Evolutionary conservation across 2,329 filamentous ascomycete species (phyloP).

Genomic region (Chaetomium strumarium): DNA sequence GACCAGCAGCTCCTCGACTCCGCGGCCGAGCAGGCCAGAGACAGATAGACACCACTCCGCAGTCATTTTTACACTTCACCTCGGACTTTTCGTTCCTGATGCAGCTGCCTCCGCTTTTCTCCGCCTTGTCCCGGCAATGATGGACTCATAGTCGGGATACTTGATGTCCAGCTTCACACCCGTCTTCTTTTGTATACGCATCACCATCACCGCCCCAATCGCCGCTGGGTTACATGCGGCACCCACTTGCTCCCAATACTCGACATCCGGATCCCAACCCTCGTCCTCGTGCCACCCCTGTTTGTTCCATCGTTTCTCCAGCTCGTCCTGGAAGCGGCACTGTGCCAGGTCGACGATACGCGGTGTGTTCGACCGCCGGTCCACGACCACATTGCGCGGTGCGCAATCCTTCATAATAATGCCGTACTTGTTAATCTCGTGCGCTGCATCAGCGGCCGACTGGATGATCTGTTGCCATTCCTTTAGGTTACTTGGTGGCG

Average conservation of each 20-base stretch:
- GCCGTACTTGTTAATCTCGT: constrained; percentile 6
- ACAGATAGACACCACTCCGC: no score
- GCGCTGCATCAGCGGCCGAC: constrained; percentile 1
- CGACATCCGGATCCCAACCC: constrained; percentile 9
- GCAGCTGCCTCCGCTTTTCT: constrained; percentile 1
- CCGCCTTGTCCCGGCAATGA: not conserved
- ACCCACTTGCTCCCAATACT: constrained; percentile 7
- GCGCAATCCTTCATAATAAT: constrained; percentile 8
- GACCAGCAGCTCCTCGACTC: no score
- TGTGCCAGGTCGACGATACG: constrained; percentile 9
- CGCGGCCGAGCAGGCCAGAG: no score
- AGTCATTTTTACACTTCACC: no score
- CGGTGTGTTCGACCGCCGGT: constrained; percentile 5
- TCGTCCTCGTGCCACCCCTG: constrained; percentile 7
- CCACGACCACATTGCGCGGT: constrained; percentile 10
- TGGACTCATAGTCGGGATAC: not conserved
- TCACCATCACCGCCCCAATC: constrained; percentile 7
- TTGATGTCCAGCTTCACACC: constrained; percentile 4
- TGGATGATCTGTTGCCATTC: constrained; percentile 9
- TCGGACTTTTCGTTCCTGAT: not conserved
- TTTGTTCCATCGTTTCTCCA: not conserved
- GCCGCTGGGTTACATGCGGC: not conserved
- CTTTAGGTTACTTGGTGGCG: constrained; percentile 2
- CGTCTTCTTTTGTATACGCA: not conserved
- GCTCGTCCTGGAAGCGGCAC: constrained; percentile 1